Conservation (phyloP, 2,329 filamentous ascomycete species). For the Alternaria ventricosa region DNA sequence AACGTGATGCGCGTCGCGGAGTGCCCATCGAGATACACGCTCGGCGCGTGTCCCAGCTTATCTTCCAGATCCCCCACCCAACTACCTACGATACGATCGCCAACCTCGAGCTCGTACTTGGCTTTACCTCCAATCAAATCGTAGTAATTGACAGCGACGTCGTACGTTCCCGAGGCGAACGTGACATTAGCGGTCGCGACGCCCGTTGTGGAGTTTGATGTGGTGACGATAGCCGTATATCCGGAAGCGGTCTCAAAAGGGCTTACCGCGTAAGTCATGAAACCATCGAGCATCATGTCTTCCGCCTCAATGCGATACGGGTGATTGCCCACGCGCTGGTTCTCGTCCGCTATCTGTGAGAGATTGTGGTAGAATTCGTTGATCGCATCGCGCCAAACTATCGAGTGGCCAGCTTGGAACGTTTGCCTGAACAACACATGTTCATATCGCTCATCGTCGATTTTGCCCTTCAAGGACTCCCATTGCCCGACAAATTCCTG, state of each 20-base stretch:
- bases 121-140: constrained; percentile 66
- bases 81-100: constrained; percentile 59
- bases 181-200: constrained; percentile 56
- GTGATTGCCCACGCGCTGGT: constrained; percentile 65
- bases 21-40: constrained; percentile 68
- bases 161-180: constrained; percentile 63
- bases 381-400: constrained; percentile 75
- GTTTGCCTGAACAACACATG: constrained; percentile 64
- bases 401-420: constrained; percentile 72
- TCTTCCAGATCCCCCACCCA: constrained; percentile 69
- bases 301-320: constrained; percentile 74
- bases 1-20: constrained; percentile 70
- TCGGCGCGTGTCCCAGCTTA: constrained; percentile 64
- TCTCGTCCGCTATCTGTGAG: constrained; percentile 65
- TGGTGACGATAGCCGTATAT: constrained; percentile 62
- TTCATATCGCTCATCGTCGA: constrained; percentile 67
- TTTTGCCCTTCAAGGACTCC: constrained; percentile 60
- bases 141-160: constrained; percentile 71
- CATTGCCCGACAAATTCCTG: constrained; percentile 65
- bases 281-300: constrained; percentile 66
- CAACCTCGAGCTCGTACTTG: constrained; percentile 62
- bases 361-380: constrained; percentile 68
- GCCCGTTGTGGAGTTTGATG: constrained; percentile 59
- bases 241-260: constrained; percentile 68
- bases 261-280: constrained; percentile 59